Base-by-base conservation (phyloP, 768 basidiomycete genomes). In the Suillus occidentalis region DNA sequence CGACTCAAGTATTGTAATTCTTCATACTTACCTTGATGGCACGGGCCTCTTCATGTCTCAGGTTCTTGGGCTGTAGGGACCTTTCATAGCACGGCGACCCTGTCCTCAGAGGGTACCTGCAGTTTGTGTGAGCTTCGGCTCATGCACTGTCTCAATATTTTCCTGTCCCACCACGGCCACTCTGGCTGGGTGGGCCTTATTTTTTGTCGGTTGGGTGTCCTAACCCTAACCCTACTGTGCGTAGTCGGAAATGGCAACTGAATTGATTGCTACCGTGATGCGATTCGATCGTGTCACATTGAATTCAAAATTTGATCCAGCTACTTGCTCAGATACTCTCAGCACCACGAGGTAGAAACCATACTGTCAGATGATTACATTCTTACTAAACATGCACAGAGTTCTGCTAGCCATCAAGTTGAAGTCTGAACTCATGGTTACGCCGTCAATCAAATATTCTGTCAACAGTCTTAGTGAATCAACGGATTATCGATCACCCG, bases 21-120 rank as follows among this genome's bases (percentile, higher is more conserved):
- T 49, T 80, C 79, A 84, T 83, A 83, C 82, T 83, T 83, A 83
- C 82, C 81, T 83, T 83, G 82, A 82, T 82, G 82, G 82, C 79
- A 81, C 75, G 80, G 70, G 72, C 74, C 74, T 81, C 79, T 83
- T 83, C 82, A 81, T 13, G 59, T 77, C 78, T 77, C 78, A 69
- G 84, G 82, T 76, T 79, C 84, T 77, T 83, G 84, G 87, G 83
- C 80, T 68, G 76, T 81, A 72, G 82, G 81, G 76, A 79, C 70
- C 76, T 81, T 78, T 70, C 82, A 83, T 82, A 81, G 82, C 82
- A 83, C 82, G 82, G 82, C 83, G 83, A 82, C 83, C 80, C 55
- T 82, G 81, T 83, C 82, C 82, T 61, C 81, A 59, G 57, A 42
- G 57, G 39, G 57, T 59, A 18, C 16, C 39, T 42, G 80, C 39